Evolutionary conservation across 2,329 filamentous ascomycete species (phyloP), one percentile per base, ranked within the genome.

Genomic region (Diaporthe amygdali): DNA sequence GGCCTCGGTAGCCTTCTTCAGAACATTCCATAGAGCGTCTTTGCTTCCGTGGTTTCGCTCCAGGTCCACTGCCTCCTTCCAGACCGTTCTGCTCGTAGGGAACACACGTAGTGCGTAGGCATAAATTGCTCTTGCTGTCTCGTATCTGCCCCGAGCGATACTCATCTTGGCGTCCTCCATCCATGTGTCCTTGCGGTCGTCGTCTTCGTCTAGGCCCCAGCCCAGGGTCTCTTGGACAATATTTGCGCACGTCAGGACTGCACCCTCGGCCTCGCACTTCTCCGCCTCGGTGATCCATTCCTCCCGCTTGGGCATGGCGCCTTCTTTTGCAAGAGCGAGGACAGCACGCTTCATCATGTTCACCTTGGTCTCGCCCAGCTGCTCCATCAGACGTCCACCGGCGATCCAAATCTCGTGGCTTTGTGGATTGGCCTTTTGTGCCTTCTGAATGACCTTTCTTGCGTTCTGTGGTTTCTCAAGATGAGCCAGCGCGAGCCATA

Each of bases 361-460:
- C 77, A 95, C 90, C 83, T 93, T 95, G 68, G 89, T 87, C 74
- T 93, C 93, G 30, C 95, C 95, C 34, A 91, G 85, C 81, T 97
- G 94, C 81, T 98, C 95, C 81, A 98, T 95, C 56, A 99, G 84
- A 69, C 96, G 89, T 46, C 94, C 94, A 39, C 96, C 96, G 10
- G 96, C 96, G 78, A 99, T 94, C 96, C 96, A 99, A 74, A 99
- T 94, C 78, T 98, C 95, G 82, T 96, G 90, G 34, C 95, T 98
- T 1, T 95, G 96, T 1, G 96, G 96, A 6, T 97, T 91, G 2
- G 96, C 95, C 83, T 97, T 97, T 74, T 96, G 93, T 39, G 97
- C 97, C 81, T 92, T 95, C 83, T 99, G 99, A 74, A 99, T 88
- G 49, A 99, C 95, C 78, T 96, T 94, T 79, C 97, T 96, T 1